phyloP scores from a whole-genome alignment of 2,329 filamentous ascomycete species.

The Sclerotinia glacialis region DNA sequence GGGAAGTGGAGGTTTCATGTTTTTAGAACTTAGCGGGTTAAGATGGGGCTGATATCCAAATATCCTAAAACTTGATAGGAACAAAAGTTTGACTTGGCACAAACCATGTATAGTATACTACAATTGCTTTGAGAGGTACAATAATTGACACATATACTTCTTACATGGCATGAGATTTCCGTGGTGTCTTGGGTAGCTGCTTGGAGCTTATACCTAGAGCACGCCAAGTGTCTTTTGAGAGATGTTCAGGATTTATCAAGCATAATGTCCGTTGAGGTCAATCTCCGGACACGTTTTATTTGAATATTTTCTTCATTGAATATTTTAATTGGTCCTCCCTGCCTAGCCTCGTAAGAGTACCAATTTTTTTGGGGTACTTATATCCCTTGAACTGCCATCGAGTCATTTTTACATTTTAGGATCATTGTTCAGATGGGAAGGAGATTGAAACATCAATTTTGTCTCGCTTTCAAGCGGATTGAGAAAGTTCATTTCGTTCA shows the following conservation, averaged over 20 bases:
- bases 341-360: neutral
- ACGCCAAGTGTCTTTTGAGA: neutral
- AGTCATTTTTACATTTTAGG: neutral
- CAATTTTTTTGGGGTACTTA: neutral
- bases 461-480: neutral
- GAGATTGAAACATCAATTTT: too few relatives aligned
- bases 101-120: constrained; percentile 22
- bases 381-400: neutral
- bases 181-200: neutral
- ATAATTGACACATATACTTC: constrained; percentile 16
- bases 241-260: neutral
- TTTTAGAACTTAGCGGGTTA: constrained; percentile 17
- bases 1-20: constrained; percentile 15
- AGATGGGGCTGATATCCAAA: constrained; percentile 21
- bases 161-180: neutral
- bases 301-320: too few relatives aligned
- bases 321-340: neutral
- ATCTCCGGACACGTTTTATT: neutral
- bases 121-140: constrained; percentile 21
- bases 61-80: constrained; percentile 9
- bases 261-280: neutral
- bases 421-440: too few relatives aligned
- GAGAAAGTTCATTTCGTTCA: neutral
- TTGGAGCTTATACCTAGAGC: neutral
- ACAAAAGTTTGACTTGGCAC: constrained; percentile 13